Base-by-base conservation (phyloP, 352 stramenopile species). In the Pythium volutum region DNA sequence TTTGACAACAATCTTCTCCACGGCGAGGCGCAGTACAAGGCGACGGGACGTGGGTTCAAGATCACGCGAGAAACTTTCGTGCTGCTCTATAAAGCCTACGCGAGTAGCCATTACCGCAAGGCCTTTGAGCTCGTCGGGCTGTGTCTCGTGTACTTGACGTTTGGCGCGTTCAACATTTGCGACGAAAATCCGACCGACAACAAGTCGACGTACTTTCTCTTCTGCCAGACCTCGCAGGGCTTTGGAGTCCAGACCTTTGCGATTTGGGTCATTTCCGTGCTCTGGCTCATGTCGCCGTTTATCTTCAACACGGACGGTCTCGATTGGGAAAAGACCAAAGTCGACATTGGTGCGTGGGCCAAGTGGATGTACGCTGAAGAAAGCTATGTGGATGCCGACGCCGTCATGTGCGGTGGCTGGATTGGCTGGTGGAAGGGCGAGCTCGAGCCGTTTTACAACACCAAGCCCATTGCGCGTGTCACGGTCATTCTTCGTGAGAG, bases 241-340 rank as follows among this genome's bases (percentile, higher is more conserved):
- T 96, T 90, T 47, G 84, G 87, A 0, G 69, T 94, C 26, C 78
- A 83, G 5, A 91, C 87, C 6, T 94, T 96, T 51, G 84, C 87
- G 11, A 84, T 96, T 53, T 66, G 90, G 43, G 75, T 96, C 38
- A 74, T 96, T 2, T 84, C 80, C 27, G 79, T 84, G 8, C 93
- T 84, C 42, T 95, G 87, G 87, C 66, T 95, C 38, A 69, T 93
- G 46, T 84, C 84, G 18, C 87, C 87, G 0, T 95, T 94, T 53
- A 64, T 95, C 7, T 96, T 93, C 70, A 96, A 96, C 66, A 94
- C 87, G n/a, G 85, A 94, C 41, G 84, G 84, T n/a, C 59, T 96
- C 11, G 87, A 93, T 48, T 73, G 89, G 18, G 77, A 89, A 36
- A 93, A 93, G 61, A 88, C 85, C 12, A 90, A 85, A 51, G 70